Percentiles rank a stretch among this genome's conserved stretches.
Evolutionary conservation across 495 filamentous ascomycete species (phyloP).

Genomic region (Penicillium robsamsonii): DNA sequence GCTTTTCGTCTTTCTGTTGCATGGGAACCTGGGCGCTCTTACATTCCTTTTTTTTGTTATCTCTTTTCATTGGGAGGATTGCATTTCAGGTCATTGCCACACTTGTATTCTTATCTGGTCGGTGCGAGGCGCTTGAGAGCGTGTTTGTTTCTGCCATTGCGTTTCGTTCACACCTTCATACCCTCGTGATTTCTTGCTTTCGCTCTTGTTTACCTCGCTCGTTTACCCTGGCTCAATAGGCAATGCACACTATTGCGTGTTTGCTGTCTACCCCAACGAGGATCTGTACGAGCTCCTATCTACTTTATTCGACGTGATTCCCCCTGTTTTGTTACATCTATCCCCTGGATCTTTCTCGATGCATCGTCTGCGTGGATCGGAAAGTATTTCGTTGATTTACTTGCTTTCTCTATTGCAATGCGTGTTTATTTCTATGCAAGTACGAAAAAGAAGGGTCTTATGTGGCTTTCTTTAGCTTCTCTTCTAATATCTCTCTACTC

Average conservation of each 20-base stretch:
- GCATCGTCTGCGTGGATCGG: conserved; percentile 32
- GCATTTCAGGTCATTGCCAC: conserved; percentile 38
- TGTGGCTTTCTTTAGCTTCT: conserved; percentile 16
- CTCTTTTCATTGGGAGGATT: conserved; percentile 35
- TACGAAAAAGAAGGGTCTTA: conserved; percentile 21
- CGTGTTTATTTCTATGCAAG: conserved; percentile 18
- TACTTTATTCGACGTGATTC: conserved; percentile 31
- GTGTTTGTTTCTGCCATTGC: conserved; percentile 31
- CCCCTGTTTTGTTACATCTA: conserved; percentile 24
- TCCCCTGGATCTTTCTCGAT: conserved; percentile 20
- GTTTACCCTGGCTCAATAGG: conserved; percentile 5
- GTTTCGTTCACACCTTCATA: conserved; percentile 33
- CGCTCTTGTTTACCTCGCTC: conserved; percentile 16
- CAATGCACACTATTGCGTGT: conserved; percentile 11
- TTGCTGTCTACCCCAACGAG: conserved; percentile 5
- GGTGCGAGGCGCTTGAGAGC: conserved; percentile 23
- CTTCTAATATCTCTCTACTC: conserved; percentile 18
- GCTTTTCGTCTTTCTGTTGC: conserved; percentile 24
- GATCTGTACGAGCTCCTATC: conserved; percentile 9
- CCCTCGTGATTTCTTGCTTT: conserved; percentile 25
- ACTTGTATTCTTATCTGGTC: conserved; percentile 36
- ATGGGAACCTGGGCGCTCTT: conserved; percentile 43
- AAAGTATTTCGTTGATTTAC: conserved; percentile 30
- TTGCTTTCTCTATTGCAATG: conserved; percentile 20
- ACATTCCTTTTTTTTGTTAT: conserved; percentile 24